Evolutionary conservation across 1,284 basidiomycete genomes (phyloP).

Genomic region (Boletus albobrunnescens): DNA sequence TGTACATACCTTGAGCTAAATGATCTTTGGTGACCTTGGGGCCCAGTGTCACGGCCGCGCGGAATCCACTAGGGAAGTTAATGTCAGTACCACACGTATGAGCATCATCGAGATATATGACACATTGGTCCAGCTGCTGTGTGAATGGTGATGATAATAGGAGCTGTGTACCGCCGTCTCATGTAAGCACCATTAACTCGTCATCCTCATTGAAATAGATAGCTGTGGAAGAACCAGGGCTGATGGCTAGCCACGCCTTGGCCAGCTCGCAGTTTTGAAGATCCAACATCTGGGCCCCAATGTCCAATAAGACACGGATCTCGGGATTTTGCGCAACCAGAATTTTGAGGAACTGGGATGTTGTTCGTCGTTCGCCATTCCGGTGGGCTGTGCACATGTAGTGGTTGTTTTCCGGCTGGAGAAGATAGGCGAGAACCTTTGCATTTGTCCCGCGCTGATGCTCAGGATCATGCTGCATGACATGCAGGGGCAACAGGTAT

Average conservation of each 20-base stretch:
- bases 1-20: slow-evolving; percentile 45
- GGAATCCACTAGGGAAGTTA: slow-evolving; percentile 3
- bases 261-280: slow-evolving; percentile 42
- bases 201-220: slow-evolving; percentile 49
- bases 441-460: slow-evolving; percentile 49
- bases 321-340: slow-evolving; percentile 34
- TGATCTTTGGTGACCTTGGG: slow-evolving; percentile 53
- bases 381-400: slow-evolving; percentile 32
- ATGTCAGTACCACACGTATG: slow-evolving; percentile 38
- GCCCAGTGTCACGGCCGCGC: slow-evolving; percentile 36
- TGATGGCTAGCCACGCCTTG: slow-evolving; percentile 38
- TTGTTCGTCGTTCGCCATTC: slow-evolving; percentile 26
- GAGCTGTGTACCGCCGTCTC: slow-evolving; percentile 38
- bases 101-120: slow-evolving; percentile 55
- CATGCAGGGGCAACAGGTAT: slow-evolving; percentile 46
- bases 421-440: slow-evolving; percentile 42
- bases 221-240: slow-evolving; percentile 35
- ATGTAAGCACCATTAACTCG: slow-evolving; percentile 40
- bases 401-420: slow-evolving; percentile 42
- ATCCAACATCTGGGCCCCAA: slow-evolving; percentile 57
- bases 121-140: slow-evolving; percentile 41
- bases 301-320: slow-evolving; percentile 48
- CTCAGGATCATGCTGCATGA: slow-evolving; percentile 41
- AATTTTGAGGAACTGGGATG: slow-evolving; percentile 34
- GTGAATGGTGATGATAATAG: slow-evolving; percentile 43